These are phyloP conservation scores for Rhizoclosmatium globosum DNA, from an alignment of 192 early-diverging fungal species.

Conservation along the genomic window DNA sequence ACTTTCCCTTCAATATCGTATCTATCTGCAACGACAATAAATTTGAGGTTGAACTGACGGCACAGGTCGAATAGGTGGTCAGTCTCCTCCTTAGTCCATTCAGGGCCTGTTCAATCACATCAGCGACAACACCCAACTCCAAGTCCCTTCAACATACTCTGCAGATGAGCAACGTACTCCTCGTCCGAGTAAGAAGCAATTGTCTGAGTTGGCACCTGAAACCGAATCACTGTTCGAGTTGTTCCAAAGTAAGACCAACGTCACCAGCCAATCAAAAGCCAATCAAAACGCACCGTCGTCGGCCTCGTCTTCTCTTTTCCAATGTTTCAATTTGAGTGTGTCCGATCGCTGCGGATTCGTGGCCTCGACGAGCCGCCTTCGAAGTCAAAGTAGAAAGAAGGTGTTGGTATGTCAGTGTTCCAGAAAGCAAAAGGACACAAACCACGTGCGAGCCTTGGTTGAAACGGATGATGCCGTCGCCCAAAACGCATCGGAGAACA, in stretches of 20 bases:
- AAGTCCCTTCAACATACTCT: slow-evolving; percentile 41
- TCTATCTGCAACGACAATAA: slow-evolving; percentile 85
- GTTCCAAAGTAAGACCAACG: slow-evolving; percentile 12
- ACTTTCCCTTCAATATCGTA: slow-evolving; percentile 63
- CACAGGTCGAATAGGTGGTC: slow-evolving; percentile 83
- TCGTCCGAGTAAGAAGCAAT: slow-evolving; percentile 79
- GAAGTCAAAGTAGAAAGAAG: too few species aligned
- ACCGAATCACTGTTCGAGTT: not conserved
- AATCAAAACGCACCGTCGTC: slow-evolving; percentile 44
- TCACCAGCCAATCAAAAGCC: too few species aligned
- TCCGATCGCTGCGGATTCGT: not conserved
- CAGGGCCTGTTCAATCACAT: slow-evolving; percentile 64
- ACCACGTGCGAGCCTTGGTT: slow-evolving; percentile 2
- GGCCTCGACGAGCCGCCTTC: not conserved
- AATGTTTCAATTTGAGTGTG: slow-evolving; percentile 66
- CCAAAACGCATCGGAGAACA: not conserved
- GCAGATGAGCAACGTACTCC: slow-evolving; percentile 82
- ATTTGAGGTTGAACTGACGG: slow-evolving; percentile 79
- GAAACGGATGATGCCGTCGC: not conserved
- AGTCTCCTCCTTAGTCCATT: slow-evolving; percentile 88
- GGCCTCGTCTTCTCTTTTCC: slow-evolving; percentile 79
- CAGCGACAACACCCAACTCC: not conserved
- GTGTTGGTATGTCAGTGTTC: not conserved
- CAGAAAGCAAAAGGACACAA: not conserved
- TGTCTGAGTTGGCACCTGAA: slow-evolving; percentile 63